These are phyloP conservation scores for Lathyrus oleraceus DNA, from an alignment of 306 rosid species.

Conservation along the genomic window DNA sequence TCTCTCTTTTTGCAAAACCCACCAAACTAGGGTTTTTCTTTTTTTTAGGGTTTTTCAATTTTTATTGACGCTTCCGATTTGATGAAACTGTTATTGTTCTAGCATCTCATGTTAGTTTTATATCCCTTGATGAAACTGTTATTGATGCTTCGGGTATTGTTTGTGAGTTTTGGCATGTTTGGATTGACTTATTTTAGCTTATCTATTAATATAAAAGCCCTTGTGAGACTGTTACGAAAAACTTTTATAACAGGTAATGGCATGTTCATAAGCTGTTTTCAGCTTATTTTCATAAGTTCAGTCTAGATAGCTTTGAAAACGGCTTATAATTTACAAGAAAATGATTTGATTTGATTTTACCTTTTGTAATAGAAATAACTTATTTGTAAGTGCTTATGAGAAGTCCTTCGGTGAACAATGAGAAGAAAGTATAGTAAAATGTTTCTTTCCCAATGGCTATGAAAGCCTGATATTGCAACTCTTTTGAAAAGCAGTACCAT, in stretches of 20 bases:
- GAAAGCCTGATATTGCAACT: not conserved
- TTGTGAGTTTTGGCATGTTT: not conserved
- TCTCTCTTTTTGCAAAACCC: not conserved
- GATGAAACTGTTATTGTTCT: not conserved
- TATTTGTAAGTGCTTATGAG: not conserved
- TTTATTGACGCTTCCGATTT: not conserved
- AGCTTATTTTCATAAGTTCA: not conserved
- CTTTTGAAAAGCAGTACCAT: too few relatives aligned
- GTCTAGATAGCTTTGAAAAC: not conserved
- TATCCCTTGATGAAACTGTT: not conserved
- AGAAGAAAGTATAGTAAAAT: not conserved
- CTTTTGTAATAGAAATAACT: not conserved
- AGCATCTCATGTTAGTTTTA: not conserved
- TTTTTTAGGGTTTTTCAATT: conserved; percentile 2
- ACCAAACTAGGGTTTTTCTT: not conserved
- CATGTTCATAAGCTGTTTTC: not conserved
- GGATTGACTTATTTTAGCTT: not conserved
- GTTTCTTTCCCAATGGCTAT: not conserved
- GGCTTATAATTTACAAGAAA: not conserved
- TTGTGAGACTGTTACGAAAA: not conserved
- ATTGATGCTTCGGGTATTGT: not conserved
- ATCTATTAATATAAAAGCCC: not conserved
- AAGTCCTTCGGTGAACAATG: not conserved
- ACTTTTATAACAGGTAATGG: too few relatives aligned
- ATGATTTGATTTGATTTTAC: not conserved